These are phyloP conservation scores for Acanthamoeba lenticulata DNA, from an alignment of 208 protist genomes.

Conservation along the genomic window DNA sequence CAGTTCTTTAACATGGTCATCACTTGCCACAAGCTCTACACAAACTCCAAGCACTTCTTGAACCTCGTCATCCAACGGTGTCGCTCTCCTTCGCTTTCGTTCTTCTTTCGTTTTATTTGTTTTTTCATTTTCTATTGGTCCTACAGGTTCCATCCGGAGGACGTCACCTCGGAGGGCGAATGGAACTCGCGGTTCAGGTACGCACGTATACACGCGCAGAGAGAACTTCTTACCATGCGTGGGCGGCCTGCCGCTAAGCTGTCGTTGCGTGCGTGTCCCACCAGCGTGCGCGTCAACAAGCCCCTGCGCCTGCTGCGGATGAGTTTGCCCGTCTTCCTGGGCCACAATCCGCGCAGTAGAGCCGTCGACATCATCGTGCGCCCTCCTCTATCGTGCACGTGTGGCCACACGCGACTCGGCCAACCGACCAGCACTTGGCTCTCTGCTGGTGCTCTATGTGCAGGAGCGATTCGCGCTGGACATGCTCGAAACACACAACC, in stretches of 20 bases:
- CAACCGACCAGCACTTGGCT: background rate
- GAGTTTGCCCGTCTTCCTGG: background rate
- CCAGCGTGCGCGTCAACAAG: background rate
- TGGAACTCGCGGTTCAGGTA: background rate
- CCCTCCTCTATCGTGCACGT: background rate
- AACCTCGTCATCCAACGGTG: background rate
- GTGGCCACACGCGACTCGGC: background rate
- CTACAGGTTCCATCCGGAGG: background rate
- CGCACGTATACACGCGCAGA: background rate
- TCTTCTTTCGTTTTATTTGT: background rate
- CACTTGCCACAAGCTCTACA: background rate
- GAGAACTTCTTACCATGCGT: too few relatives aligned
- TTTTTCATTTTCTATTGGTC: background rate
- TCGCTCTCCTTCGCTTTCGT: background rate
- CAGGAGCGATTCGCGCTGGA: background rate
- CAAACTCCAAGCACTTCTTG: background rate
- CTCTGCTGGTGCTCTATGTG: background rate
- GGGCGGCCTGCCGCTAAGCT: too few relatives aligned
- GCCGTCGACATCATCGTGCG: background rate
- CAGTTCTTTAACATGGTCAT: background rate
- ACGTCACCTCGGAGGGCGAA: background rate
- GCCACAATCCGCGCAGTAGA: background rate
- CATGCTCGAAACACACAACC: background rate
- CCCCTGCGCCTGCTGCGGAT: background rate
- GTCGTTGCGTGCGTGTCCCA: background rate